phyloP scores from a whole-genome alignment of 176 grass and related monocot species.

The Miscanthus lutarioriparius region DNA sequence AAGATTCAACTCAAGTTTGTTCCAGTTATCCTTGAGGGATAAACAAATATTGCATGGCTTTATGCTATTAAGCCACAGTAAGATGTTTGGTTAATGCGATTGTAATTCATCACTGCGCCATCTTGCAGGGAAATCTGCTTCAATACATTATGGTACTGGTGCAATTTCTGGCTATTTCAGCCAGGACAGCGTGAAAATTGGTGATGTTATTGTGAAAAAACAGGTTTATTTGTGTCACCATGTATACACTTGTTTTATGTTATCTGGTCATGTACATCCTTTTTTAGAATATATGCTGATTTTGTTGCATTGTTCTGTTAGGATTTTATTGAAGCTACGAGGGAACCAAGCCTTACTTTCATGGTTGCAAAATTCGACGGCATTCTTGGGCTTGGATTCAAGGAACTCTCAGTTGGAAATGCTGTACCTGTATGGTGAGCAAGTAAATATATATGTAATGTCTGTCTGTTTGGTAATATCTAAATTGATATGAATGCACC shows the following conservation, averaged over 20 bases:
- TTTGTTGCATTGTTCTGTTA: conserved; percentile 20
- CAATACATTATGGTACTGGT: conserved; percentile 74
- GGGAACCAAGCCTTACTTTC: conserved; percentile 68
- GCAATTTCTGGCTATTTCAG: conserved; percentile 74
- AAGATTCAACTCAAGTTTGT: neutral
- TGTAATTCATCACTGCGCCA: neutral
- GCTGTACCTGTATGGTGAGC: conserved; percentile 69
- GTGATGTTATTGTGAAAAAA: conserved; percentile 68
- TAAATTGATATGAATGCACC: neutral
- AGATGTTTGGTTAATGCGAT: neutral
- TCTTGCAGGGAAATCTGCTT: conserved; percentile 61
- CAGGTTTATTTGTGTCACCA: conserved; percentile 49
- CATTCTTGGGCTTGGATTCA: conserved; percentile 89
- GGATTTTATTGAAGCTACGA: conserved; percentile 79
- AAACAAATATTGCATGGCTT: neutral
- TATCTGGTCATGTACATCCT: neutral
- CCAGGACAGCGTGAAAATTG: conserved; percentile 69
- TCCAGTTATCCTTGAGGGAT: neutral
- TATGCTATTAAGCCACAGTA: neutral
- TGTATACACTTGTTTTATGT: neutral
- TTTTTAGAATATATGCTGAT: conserved; percentile 23
- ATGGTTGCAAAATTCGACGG: conserved; percentile 79
- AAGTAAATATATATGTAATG: neutral
- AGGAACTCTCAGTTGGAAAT: conserved; percentile 65
- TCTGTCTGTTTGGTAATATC: neutral